A percentile compares a stretch with the other conserved stretches of the same genome.
phyloP scores from a whole-genome alignment of 257 asterid genomes.

The Plantago major region DNA sequence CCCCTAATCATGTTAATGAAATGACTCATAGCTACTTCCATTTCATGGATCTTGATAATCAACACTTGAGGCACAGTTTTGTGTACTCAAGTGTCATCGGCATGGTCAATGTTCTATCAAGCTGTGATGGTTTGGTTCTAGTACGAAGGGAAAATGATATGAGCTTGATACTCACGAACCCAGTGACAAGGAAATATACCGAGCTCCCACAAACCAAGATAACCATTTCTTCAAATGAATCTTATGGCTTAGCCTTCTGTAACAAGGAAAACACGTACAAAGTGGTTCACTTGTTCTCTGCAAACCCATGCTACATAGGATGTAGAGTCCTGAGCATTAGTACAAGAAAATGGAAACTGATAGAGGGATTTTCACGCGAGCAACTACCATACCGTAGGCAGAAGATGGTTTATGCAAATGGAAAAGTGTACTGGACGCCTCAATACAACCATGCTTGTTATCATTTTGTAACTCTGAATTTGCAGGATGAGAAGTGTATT shows the following conservation, averaged over 20 bases:
- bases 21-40: neutral
- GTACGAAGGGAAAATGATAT: neutral
- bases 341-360: neutral
- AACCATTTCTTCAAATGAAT: no score
- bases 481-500: neutral
- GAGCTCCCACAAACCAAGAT: neutral
- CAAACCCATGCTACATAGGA: neutral
- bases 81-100: no score
- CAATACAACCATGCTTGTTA: neutral
- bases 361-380: neutral
- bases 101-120: neutral
- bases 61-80: neutral
- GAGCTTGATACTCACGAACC: slow-evolving; percentile 6
- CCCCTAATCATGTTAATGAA: neutral
- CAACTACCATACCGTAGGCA: neutral
- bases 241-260: neutral
- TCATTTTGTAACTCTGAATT: neutral
- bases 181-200: neutral
- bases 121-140: neutral
- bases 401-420: neutral
- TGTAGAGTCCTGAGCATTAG: neutral
- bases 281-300: neutral
- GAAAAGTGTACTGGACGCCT: slow-evolving; percentile 4
- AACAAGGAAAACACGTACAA: neutral
- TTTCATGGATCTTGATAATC: slow-evolving; percentile 23